Percentiles rank a stretch among this genome's conserved stretches.
These are phyloP conservation scores for Geosmithia putterillii DNA, from an alignment of 2,329 filamentous ascomycete genomes.

Conservation along the genomic window DNA sequence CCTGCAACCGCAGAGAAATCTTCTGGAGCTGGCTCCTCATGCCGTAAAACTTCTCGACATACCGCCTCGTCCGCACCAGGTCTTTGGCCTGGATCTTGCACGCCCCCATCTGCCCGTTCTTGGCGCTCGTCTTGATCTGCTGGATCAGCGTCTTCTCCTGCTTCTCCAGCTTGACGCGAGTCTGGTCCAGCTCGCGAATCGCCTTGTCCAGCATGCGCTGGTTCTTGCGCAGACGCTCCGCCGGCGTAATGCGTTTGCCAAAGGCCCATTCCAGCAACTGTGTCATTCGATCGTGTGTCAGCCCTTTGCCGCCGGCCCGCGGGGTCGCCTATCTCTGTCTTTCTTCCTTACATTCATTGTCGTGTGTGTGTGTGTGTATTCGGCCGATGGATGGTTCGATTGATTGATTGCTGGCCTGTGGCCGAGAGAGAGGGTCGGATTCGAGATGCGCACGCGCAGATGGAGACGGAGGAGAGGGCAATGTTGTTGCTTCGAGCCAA, in stretches of 20 bases:
- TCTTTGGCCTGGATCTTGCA: constrained; percentile 98
- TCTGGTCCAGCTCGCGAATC: constrained; percentile 88
- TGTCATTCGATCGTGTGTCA: constrained; percentile 23
- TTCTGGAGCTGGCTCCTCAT: constrained; percentile 97
- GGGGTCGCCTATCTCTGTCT: constrained; percentile 54
- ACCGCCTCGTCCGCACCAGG: constrained; percentile 81
- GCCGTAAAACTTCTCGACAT: constrained; percentile 95
- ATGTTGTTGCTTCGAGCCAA: background rate
- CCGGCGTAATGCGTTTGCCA: constrained; percentile 96
- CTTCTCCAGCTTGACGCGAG: constrained; percentile 90
- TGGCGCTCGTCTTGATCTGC: constrained; percentile 96
- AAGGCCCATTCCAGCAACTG: constrained; percentile 98
- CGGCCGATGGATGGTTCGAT: constrained; percentile 50
- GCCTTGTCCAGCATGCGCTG: constrained; percentile 96
- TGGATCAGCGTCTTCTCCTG: constrained; percentile 95
- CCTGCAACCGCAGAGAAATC: constrained; percentile 88
- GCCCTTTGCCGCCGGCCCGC: background rate
- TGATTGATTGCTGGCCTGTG: background rate
- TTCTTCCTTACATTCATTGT: background rate
- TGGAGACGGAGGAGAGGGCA: background rate
- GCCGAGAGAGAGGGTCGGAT: too few species aligned
- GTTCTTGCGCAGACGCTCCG: constrained; percentile 83
- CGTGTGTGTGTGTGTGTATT: background rate
- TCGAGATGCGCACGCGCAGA: background rate
- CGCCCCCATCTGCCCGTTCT: constrained; percentile 96